A percentile compares a stretch with the other conserved stretches of the same genome.
Conservation (phyloP, 1,284 basidiomycete genomes). For the Microbotryum lychnidis-dioicae region DNA sequence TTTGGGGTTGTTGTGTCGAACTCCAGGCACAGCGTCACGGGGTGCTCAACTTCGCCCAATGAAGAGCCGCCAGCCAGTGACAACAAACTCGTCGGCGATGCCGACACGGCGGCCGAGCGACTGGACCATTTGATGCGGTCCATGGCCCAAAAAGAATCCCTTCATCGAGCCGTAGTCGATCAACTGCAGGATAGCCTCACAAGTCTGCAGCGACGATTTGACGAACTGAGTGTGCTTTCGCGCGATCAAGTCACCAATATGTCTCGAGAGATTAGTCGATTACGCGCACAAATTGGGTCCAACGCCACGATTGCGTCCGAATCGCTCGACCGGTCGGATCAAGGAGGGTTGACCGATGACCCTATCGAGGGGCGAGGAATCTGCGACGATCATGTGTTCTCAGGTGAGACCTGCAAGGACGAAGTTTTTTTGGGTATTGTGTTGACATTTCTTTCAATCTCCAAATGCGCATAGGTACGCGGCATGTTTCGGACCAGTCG, state of each 20-base stretch:
- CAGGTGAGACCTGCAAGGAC: slow-evolving; percentile 5
- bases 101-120: slow-evolving; percentile 45
- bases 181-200: slow-evolving; percentile 57
- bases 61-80: slow-evolving; percentile 4
- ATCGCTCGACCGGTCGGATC: background rate
- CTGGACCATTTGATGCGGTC: slow-evolving; percentile 82
- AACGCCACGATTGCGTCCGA: background rate
- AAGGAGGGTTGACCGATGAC: no score
- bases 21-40: no score
- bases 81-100: background rate
- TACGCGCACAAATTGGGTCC: slow-evolving; percentile 42
- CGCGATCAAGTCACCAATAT: slow-evolving; percentile 74
- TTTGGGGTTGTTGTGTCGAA: background rate
- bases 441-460: no score
- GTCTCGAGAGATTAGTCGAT: slow-evolving; percentile 68
- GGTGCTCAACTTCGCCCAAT: background rate
- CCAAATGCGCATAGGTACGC: no score
- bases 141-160: slow-evolving; percentile 88
- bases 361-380: no score
- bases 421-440: background rate
- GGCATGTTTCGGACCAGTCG: no score
- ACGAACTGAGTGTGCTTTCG: slow-evolving; percentile 66
- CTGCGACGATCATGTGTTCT: no score
- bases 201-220: slow-evolving; percentile 64
- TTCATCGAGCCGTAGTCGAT: slow-evolving; percentile 67